Evolutionary conservation across 176 grass and related monocot genomes (phyloP).

Genomic region (Aegilops speltoides): DNA sequence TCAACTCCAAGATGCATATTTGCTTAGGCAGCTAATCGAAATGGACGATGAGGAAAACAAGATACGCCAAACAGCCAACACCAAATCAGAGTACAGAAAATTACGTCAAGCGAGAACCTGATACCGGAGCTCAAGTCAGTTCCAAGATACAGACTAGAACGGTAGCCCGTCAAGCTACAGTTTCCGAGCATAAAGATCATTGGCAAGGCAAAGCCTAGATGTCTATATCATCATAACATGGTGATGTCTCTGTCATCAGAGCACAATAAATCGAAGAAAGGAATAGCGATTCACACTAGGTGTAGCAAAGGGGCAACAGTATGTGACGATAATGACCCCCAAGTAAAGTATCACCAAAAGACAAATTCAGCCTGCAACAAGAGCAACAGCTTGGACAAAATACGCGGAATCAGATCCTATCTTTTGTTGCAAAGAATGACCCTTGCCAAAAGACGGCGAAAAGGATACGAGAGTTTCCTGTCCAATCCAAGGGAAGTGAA

Average conservation of each 20-base stretch:
- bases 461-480: not conserved
- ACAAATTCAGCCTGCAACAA: constrained; percentile 27
- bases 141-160: constrained; percentile 14
- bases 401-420: constrained; percentile 12
- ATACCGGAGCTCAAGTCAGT: not conserved
- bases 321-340: constrained; percentile 26
- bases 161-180: constrained; percentile 11
- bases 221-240: constrained; percentile 38
- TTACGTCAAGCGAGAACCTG: not conserved
- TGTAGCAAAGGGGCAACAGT: constrained; percentile 24
- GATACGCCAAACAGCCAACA: constrained; percentile 24
- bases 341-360: constrained; percentile 22
- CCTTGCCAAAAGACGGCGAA: not conserved
- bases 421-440: not conserved
- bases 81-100: not conserved
- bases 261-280: constrained; percentile 39
- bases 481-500: not conserved
- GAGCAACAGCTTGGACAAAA: constrained; percentile 15
- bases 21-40: not conserved
- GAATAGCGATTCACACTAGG: constrained; percentile 26
- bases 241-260: constrained; percentile 27
- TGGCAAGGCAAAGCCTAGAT: not conserved
- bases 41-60: not conserved
- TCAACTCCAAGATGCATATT: constrained; percentile 27
- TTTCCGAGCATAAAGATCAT: constrained; percentile 20